Evolutionary conservation across 495 filamentous ascomycete species (phyloP).

Genomic region (Daldinia grandis): DNA sequence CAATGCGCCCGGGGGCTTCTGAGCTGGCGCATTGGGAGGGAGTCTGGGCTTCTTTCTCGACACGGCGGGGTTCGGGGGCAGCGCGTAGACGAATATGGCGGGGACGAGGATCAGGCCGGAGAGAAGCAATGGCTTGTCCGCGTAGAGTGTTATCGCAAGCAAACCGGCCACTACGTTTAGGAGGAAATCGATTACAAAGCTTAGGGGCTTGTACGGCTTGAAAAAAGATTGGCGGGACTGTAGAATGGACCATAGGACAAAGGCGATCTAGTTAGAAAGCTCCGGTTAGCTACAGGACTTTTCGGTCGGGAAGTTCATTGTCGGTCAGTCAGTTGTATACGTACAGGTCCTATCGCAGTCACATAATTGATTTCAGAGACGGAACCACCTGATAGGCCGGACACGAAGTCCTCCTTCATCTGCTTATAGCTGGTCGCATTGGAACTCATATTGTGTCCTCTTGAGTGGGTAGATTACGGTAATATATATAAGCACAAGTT

Average conservation of each 20-base stretch:
- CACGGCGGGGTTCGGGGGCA: slow-evolving; percentile 50
- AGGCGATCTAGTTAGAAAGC: slow-evolving; percentile 67
- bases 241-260: slow-evolving; percentile 87
- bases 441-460: slow-evolving; percentile 44
- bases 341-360: slow-evolving; percentile 83
- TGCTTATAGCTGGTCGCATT: slow-evolving; percentile 74
- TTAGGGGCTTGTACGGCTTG: slow-evolving; percentile 71
- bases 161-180: slow-evolving; percentile 84
- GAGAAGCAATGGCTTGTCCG: slow-evolving; percentile 75
- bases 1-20: slow-evolving; percentile 43
- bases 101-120: slow-evolving; percentile 78
- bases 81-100: slow-evolving; percentile 66
- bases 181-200: slow-evolving; percentile 80
- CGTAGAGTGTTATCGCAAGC: slow-evolving; percentile 87
- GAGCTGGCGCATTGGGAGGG: slow-evolving; percentile 56
- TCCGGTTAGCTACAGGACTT: neutral
- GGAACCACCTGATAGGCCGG: slow-evolving; percentile 83
- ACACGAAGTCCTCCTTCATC: slow-evolving; percentile 94
- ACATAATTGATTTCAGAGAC: slow-evolving; percentile 88
- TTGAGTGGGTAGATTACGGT: neutral
- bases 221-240: slow-evolving; percentile 91
- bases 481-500: neutral
- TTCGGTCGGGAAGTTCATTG: neutral
- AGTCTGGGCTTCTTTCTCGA: slow-evolving; percentile 65
- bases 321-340: slow-evolving; percentile 37